Conservation (phyloP, 176 grass and related monocot genomes). For the Melocanna baccifera region DNA sequence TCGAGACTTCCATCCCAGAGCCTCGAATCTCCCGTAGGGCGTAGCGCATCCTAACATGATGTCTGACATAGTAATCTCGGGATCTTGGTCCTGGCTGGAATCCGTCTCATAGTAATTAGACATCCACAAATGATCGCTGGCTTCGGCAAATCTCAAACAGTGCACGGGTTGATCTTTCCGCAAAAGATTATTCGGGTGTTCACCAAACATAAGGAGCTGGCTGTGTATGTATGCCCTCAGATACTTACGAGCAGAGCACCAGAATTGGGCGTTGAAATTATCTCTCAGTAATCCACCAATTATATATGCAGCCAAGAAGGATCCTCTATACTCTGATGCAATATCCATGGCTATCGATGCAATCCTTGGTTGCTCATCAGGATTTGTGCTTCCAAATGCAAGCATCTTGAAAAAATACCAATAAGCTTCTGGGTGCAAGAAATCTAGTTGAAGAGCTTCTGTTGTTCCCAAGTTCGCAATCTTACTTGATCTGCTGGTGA, state of each 20-base stretch:
- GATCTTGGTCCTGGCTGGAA: neutral
- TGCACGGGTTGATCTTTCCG: neutral
- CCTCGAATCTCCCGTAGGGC: neutral
- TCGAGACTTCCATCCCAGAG: neutral
- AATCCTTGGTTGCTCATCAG: neutral
- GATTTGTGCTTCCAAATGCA: conserved; percentile 1
- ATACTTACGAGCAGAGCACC: neutral
- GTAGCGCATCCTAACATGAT: neutral
- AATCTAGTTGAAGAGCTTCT: neutral
- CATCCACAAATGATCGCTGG: neutral
- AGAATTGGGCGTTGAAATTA: neutral
- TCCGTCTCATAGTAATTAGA: neutral
- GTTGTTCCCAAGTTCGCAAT: neutral
- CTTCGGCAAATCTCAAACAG: neutral
- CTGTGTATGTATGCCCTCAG: neutral
- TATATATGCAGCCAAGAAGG: neutral
- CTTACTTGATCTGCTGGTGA: neutral
- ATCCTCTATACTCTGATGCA: neutral
- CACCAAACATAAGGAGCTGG: neutral
- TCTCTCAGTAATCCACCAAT: neutral
- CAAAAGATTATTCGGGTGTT: neutral
- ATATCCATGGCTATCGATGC: neutral
- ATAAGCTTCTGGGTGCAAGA: conserved; percentile 17
- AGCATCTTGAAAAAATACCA: conserved; percentile 23
- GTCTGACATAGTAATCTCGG: neutral